A percentile compares a stretch with the other conserved stretches of the same genome.
phyloP scores from a whole-genome alignment of 129 eudicot genomes.

The Helianthus tuberosus region DNA sequence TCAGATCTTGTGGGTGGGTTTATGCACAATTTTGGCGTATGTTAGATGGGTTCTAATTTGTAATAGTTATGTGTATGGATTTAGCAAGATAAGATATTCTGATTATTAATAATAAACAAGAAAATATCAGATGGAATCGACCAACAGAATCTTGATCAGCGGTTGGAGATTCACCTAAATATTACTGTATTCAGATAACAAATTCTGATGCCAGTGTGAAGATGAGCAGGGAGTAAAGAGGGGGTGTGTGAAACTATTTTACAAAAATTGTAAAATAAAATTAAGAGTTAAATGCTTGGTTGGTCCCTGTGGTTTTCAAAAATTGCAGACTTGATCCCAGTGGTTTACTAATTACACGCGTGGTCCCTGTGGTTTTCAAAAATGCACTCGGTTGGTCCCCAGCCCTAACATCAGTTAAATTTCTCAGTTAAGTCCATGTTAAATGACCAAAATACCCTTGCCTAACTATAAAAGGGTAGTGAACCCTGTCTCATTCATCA shows the following conservation, averaged over 20 bases:
- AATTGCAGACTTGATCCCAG: no score
- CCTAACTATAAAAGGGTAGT: no score
- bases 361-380: no score
- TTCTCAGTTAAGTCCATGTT: no score
- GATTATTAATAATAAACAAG: background rate
- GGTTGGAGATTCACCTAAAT: slow-evolving; percentile 10
- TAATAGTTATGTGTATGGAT: background rate
- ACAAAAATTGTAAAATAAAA: background rate
- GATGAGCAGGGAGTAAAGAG: slow-evolving; percentile 8
- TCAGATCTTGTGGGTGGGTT: background rate
- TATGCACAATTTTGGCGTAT: slow-evolving; percentile 1
- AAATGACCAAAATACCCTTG: no score
- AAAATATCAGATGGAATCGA: background rate
- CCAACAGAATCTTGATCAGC: background rate
- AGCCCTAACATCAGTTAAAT: no score
- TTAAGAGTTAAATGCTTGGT: no score
- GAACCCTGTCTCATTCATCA: no score
- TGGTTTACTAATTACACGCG: no score
- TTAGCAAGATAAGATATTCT: background rate
- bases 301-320: no score
- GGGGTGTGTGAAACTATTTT: background rate
- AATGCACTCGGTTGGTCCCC: no score
- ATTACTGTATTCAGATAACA: background rate
- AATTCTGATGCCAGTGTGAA: background rate
- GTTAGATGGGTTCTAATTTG: slow-evolving; percentile 2